Conservation (phyloP, 2,329 filamentous ascomycete species). For the Phialophora expanda region DNA sequence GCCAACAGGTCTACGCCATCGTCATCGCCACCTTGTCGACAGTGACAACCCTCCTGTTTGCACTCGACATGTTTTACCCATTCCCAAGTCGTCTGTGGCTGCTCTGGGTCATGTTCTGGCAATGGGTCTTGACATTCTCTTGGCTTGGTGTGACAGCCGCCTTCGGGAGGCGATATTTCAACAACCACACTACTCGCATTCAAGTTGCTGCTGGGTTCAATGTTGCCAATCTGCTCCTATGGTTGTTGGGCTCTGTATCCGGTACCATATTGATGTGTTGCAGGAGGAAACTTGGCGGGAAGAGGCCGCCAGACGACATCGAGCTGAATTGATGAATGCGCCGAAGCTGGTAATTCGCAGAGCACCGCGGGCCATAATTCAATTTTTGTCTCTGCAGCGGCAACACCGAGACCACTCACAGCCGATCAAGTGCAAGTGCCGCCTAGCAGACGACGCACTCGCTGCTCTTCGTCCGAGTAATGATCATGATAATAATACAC, state of each 20-base stretch:
- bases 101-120: slow-evolving; percentile 15
- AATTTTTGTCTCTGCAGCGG: neutral
- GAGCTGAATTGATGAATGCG: neutral
- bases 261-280: slow-evolving; percentile 16
- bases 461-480: neutral
- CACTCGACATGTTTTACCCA: slow-evolving; percentile 14
- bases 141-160: slow-evolving; percentile 15
- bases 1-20: slow-evolving; percentile 14
- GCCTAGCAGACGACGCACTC: neutral
- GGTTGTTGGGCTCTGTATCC: slow-evolving; percentile 8
- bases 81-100: slow-evolving; percentile 19
- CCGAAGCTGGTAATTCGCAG: neutral
- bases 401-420: neutral
- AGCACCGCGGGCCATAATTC: neutral
- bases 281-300: slow-evolving; percentile 16
- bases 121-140: slow-evolving; percentile 19
- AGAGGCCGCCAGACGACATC: slow-evolving; percentile 12
- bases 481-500: neutral
- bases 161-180: slow-evolving; percentile 12
- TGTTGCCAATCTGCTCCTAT: slow-evolving; percentile 16
- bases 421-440: neutral
- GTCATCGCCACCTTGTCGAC: slow-evolving; percentile 9
- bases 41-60: slow-evolving; percentile 11
- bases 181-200: neutral
- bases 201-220: slow-evolving; percentile 13